Percentiles rank a stretch among this genome's conserved stretches.
phyloP scores from a whole-genome alignment of 805 yeast species.

The Zygosaccharomyces rouxii region DNA sequence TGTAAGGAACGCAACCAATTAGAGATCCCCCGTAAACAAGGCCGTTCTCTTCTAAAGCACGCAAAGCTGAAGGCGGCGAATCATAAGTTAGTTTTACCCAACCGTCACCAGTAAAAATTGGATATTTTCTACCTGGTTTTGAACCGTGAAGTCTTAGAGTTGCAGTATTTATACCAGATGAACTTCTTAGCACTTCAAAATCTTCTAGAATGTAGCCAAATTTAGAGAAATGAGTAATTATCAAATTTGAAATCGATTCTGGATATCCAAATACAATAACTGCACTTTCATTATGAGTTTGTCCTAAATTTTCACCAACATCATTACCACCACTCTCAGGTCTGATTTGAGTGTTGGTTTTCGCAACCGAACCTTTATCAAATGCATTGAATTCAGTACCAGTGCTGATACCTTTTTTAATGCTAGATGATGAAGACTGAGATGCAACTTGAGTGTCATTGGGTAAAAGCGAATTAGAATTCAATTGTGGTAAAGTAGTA shows the following conservation, averaged over 20 bases:
- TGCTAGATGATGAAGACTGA: constrained; percentile 4
- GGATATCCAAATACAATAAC: constrained; percentile 88
- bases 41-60: constrained; percentile 86
- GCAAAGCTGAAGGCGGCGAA: constrained; percentile 65
- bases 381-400: constrained; percentile 18
- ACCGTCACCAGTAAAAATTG: constrained; percentile 77
- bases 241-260: constrained; percentile 60
- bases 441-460: constrained; percentile 5
- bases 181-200: constrained; percentile 45
- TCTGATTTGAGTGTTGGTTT: background rate
- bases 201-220: constrained; percentile 80
- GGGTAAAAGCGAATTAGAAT: constrained; percentile 2
- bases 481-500: constrained; percentile 14
- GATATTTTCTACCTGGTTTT: constrained; percentile 38
- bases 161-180: constrained; percentile 32
- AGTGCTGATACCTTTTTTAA: constrained; percentile 3
- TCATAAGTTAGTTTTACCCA: constrained; percentile 92
- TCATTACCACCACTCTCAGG: constrained; percentile 7
- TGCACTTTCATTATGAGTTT: constrained; percentile 46
- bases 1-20: constrained; percentile 68
- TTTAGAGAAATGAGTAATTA: constrained; percentile 68
- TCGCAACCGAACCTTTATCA: constrained; percentile 12
- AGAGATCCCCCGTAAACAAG: constrained; percentile 58
- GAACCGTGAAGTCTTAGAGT: constrained; percentile 22
- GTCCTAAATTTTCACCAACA: background rate